Evolutionary conservation across 2,329 filamentous ascomycete genomes (phyloP).

Genomic region (Sclerotinia glacialis): DNA sequence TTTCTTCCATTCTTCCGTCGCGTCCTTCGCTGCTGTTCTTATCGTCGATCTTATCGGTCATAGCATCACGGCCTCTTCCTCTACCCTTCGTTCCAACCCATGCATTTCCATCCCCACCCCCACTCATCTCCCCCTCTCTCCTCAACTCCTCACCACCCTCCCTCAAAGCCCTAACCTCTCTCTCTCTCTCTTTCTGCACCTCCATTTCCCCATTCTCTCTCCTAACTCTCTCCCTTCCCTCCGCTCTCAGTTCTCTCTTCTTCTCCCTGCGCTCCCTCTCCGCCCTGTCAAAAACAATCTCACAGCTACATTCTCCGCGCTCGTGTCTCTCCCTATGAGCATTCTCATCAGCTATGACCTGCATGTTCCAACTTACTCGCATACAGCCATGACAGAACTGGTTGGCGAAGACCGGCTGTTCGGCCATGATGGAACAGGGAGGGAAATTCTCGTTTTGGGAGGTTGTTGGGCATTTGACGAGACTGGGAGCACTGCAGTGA

Average conservation of each 20-base stretch:
- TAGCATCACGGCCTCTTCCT: not conserved
- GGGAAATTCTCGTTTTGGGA: slow-evolving; percentile 32
- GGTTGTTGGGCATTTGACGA: slow-evolving; percentile 44
- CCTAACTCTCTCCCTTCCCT: slow-evolving; percentile 24
- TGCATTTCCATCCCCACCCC: not conserved
- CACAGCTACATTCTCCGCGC: slow-evolving; percentile 33
- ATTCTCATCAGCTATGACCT: slow-evolving; percentile 33
- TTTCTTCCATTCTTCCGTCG: not conserved
- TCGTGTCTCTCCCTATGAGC: slow-evolving; percentile 31
- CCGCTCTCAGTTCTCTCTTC: not conserved
- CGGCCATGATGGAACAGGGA: slow-evolving; percentile 34
- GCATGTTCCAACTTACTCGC: slow-evolving; percentile 37
- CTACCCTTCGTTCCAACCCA: not conserved
- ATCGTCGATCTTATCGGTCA: not conserved
- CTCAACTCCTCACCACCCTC: not conserved
- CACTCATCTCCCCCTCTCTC: not conserved
- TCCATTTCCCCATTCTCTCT: slow-evolving; percentile 9
- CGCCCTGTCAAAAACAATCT: slow-evolving; percentile 31
- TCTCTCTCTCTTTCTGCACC: not conserved
- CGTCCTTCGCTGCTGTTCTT: not conserved
- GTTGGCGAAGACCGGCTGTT: slow-evolving; percentile 30
- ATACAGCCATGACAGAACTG: slow-evolving; percentile 36
- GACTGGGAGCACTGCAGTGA: slow-evolving; percentile 44
- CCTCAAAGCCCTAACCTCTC: not conserved
- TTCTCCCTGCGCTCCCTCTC: slow-evolving; percentile 27